Evolutionary conservation across 208 protist species (phyloP), one percentile per base, ranked within the genome.

Genomic region (Herpetomonas tarakana): DNA sequence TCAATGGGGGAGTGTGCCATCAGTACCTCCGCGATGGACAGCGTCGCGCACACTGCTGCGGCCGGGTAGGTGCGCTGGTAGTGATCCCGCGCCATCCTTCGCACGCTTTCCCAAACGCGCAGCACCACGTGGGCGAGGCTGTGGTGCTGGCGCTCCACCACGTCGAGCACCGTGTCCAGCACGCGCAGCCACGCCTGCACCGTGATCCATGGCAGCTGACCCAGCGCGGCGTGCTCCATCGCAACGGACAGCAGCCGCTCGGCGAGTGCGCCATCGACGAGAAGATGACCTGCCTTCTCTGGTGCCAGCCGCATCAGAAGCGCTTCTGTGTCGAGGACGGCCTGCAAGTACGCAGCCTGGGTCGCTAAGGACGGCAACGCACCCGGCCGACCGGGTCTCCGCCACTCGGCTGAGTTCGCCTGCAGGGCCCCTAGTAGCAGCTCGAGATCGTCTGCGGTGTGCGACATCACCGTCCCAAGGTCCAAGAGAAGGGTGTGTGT

Each of bases 21-120:
- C 52, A 93, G 59, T 31, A 87, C 70, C 6, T 68, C 61, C 49
- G 87, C 61, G 44, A 93, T 58, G 21, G 58, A 62, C 50, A 91
- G 62, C 4, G 41, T 55, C 22, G 65, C 63, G 18, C 60, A 30
- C 18, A 80, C 58, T 3, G 62, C 58, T 12, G 44, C 52, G 25
- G 38, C 51, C 47, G 29, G 27, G 35, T 52, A 52, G 30, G 53
- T 18, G 55, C 45, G 21, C 19, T 26, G 55, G 62, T 19, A 39
- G 28, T 28, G 31, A 9, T 60, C 30, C 27, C 55, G 38, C 24
- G 38, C 25, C 14, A 81, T 47, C 18, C 56, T 64, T 60, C 24
- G 56, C 52, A 68, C 69, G 46, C 50, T 71, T 41, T 45, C 71
- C 74, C 60, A 77, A 22, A 81, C 35, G 11, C 46, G 65, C 1